These are phyloP conservation scores for Ajuga reptans DNA, from an alignment of 305 asterid species.

Conservation along the genomic window DNA sequence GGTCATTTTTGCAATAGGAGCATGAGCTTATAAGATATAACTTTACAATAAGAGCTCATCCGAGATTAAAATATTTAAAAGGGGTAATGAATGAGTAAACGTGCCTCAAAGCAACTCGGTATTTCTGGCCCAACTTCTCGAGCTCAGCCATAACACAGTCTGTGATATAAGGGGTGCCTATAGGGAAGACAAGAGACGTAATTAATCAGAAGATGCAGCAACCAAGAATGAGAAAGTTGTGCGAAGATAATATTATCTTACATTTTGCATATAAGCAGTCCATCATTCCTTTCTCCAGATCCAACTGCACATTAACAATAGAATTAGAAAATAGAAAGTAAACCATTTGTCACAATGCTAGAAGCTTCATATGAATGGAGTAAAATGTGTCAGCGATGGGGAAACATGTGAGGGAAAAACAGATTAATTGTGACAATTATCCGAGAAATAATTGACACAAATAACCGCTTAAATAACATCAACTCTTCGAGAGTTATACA, in stretches of 20 bases:
- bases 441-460: too few relatives aligned
- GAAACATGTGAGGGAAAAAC: too few relatives aligned
- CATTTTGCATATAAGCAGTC: constrained; percentile 98
- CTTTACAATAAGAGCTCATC: background rate
- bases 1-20: background rate
- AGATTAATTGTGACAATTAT: too few relatives aligned
- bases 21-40: background rate
- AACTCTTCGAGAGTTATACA: too few relatives aligned
- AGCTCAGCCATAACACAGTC: constrained; percentile 99
- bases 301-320: constrained; percentile 51
- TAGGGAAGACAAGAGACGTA: constrained; percentile 10
- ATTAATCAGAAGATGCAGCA: background rate
- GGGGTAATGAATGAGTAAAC: constrained; percentile 4
- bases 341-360: too few relatives aligned
- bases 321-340: background rate
- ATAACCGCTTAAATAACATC: too few relatives aligned
- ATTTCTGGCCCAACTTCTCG: constrained; percentile 89
- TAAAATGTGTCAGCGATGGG: too few relatives aligned
- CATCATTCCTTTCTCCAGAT: constrained; percentile 96
- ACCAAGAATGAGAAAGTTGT: background rate
- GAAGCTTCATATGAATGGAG: too few relatives aligned
- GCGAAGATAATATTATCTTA: constrained; percentile 18
- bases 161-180: constrained; percentile 97
- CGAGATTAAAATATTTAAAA: background rate
- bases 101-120: constrained; percentile 91